These are phyloP conservation scores for Smallanthus sonchifolius DNA, from an alignment of 129 eudicot species.

Conservation along the genomic window DNA sequence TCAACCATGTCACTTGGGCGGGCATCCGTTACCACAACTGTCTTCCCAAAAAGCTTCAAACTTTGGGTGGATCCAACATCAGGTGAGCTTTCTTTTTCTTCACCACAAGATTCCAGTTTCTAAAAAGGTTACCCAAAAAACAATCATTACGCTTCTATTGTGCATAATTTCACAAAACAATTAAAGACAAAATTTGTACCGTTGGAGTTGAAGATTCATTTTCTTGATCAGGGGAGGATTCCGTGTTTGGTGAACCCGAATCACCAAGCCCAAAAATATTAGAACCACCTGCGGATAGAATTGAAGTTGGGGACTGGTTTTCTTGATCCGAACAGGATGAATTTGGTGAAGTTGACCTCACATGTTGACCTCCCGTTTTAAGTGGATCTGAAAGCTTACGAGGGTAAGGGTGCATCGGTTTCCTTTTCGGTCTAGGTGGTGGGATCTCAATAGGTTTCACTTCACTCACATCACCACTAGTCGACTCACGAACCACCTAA, in stretches of 20 bases:
- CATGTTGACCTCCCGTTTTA: conserved; percentile 21
- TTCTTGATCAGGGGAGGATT: conserved; percentile 48
- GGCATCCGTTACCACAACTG: conserved; percentile 45
- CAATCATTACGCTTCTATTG: conserved; percentile 3
- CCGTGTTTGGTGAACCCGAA: conserved; percentile 38
- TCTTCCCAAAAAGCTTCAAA: conserved; percentile 82
- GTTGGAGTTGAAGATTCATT: conserved; percentile 28
- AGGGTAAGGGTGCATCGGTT: conserved; percentile 92
- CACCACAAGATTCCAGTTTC: conserved; percentile 42
- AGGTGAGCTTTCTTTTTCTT: conserved; percentile 35
- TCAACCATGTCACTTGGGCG: not conserved
- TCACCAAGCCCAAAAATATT: conserved; percentile 43
- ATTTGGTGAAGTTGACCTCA: conserved; percentile 41
- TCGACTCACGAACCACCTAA: conserved; percentile 73
- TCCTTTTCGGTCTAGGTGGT: conserved; percentile 94
- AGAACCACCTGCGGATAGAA: conserved; percentile 57
- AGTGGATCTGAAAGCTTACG: conserved; percentile 51
- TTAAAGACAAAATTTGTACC: conserved; percentile 32
- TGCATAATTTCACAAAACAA: not conserved
- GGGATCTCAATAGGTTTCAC: conserved; percentile 79
- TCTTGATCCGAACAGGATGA: conserved; percentile 43
- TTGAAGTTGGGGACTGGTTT: conserved; percentile 77
- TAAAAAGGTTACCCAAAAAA: conserved; percentile 13
- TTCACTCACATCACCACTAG: conserved; percentile 35
- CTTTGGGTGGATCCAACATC: conserved; percentile 37